Conservation (phyloP, 345 rosid species). For the Syzygium grande region DNA sequence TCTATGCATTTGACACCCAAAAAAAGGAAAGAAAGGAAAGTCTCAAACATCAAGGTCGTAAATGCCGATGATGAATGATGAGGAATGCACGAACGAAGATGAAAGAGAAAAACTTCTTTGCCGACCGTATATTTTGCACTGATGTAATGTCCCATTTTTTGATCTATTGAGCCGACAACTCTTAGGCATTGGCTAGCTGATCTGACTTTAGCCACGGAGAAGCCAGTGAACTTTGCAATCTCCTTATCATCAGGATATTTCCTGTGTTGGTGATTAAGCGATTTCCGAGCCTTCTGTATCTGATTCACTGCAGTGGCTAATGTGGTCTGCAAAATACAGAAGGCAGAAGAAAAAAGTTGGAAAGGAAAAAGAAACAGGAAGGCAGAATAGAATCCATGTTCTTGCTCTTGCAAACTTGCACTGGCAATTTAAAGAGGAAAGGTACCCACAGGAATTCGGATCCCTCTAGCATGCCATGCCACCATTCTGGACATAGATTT, state of each 20-base stretch:
- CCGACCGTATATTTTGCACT: conserved; percentile 55
- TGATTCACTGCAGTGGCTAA: conserved; percentile 40
- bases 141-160: conserved; percentile 42
- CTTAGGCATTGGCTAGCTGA: conserved; percentile 62
- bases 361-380: not conserved
- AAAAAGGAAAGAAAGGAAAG: not conserved
- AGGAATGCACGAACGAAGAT: not conserved
- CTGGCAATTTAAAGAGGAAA: not conserved
- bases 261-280: conserved; percentile 34
- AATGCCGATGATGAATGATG: not conserved
- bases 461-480: conserved; percentile 50
- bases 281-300: conserved; percentile 62
- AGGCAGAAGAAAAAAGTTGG: not conserved
- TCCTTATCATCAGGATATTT: conserved; percentile 51
- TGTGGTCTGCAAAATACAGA: conserved; percentile 21
- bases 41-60: not conserved
- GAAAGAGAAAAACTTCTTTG: not conserved
- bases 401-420: not conserved
- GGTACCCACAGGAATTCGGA: conserved; percentile 55
- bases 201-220: conserved; percentile 53
- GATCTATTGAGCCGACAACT: conserved; percentile 74
- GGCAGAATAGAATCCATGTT: not conserved
- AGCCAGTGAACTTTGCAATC: conserved; percentile 52
- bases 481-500: conserved; percentile 62
- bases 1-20: not conserved